These are phyloP conservation scores for Boletus edulis DNA, from an alignment of 768 basidiomycete species.

Conservation along the genomic window DNA sequence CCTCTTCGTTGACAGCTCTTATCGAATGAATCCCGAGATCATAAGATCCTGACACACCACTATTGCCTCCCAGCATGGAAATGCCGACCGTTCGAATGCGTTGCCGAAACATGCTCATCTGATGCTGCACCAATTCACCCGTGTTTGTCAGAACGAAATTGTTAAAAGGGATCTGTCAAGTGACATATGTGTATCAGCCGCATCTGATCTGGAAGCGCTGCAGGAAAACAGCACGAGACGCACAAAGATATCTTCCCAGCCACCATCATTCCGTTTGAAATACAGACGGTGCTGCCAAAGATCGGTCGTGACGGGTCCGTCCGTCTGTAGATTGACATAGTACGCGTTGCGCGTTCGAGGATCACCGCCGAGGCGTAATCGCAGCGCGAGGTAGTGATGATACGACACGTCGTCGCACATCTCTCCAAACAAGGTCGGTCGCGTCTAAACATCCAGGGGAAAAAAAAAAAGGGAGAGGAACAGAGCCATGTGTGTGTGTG, in stretches of 20 bases:
- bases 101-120: slow-evolving; percentile 74
- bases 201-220: not conserved
- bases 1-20: slow-evolving; percentile 76
- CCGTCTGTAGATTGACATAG: slow-evolving; percentile 92
- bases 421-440: slow-evolving; percentile 86
- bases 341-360: slow-evolving; percentile 79
- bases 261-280: slow-evolving; percentile 59
- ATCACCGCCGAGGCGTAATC: slow-evolving; percentile 75
- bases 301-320: slow-evolving; percentile 75
- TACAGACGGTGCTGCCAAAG: slow-evolving; percentile 96
- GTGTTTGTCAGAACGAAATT: slow-evolving; percentile 73
- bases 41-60: slow-evolving; percentile 68
- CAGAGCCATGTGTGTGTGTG: too few species aligned
- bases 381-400: slow-evolving; percentile 78
- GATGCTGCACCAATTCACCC: slow-evolving; percentile 65
- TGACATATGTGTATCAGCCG: not conserved
- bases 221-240: slow-evolving; percentile 25
- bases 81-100: slow-evolving; percentile 81
- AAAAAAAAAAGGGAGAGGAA: too few species aligned
- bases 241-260: slow-evolving; percentile 84
- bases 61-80: slow-evolving; percentile 82
- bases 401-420: slow-evolving; percentile 79
- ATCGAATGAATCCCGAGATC: slow-evolving; percentile 84
- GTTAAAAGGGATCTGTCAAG: slow-evolving; percentile 71
- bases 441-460: slow-evolving; percentile 39